A percentile compares a stretch with the other conserved stretches of the same genome.
These are phyloP conservation scores for Pyrenopolyporus hunteri DNA, from an alignment of 495 filamentous ascomycete genomes.

Conservation along the genomic window DNA sequence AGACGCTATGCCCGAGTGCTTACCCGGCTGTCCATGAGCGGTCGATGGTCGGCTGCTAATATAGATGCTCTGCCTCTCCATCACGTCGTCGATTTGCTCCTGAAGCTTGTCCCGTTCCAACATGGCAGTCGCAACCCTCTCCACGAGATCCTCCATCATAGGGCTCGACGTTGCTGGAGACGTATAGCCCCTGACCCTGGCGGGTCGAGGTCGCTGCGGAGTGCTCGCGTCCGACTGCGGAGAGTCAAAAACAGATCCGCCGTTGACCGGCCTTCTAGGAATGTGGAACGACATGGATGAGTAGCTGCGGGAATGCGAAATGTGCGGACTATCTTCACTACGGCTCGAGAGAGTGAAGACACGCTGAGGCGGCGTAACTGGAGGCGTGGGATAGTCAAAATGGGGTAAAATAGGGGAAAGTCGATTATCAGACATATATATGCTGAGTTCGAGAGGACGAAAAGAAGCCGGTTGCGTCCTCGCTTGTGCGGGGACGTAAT, in stretches of 20 bases:
- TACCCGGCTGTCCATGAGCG: conserved; percentile 42
- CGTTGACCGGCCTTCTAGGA: conserved; percentile 51
- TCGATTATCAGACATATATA: conserved; percentile 68
- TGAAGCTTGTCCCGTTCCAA: conserved; percentile 59
- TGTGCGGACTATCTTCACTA: conserved; percentile 45
- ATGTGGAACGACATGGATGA: conserved; percentile 59
- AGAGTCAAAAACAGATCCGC: conserved; percentile 42
- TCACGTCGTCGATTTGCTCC: conserved; percentile 57
- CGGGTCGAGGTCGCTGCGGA: conserved; percentile 35
- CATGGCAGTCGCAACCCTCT: conserved; percentile 59
- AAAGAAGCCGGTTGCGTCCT: conserved; percentile 58
- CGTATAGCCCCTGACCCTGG: conserved; percentile 42
- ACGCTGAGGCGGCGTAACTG: conserved; percentile 49
- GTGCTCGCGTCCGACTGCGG: conserved; percentile 36
- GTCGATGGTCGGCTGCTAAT: conserved; percentile 56
- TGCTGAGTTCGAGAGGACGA: conserved; percentile 76
- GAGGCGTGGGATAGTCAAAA: conserved; percentile 46
- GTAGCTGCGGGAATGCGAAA: conserved; percentile 52
- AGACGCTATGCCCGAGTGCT: no score
- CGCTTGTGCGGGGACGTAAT: conserved; percentile 20
- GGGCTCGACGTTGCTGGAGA: conserved; percentile 40
- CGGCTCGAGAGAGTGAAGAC: conserved; percentile 45
- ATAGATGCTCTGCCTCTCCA: conserved; percentile 61
- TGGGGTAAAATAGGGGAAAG: conserved; percentile 68
- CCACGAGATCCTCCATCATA: conserved; percentile 49